Evolutionary conservation across 331 rosid genomes (phyloP).

Genomic region (Arachis monticola): DNA sequence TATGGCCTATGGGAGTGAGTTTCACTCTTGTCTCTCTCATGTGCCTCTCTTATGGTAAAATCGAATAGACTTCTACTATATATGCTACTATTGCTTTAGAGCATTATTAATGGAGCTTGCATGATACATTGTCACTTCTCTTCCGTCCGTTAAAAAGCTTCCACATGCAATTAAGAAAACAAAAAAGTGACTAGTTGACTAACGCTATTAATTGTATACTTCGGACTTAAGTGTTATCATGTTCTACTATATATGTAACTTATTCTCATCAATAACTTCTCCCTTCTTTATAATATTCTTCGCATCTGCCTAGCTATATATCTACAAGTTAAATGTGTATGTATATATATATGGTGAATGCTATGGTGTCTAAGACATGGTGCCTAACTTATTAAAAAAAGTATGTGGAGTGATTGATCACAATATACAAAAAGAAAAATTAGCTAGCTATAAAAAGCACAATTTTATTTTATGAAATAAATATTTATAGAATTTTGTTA

Average conservation of each 20-base stretch:
- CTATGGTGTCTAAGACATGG: no score
- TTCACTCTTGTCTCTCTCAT: slow-evolving; percentile 44
- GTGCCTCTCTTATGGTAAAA: slow-evolving; percentile 25
- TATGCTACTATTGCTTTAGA: slow-evolving; percentile 16
- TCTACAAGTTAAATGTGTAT: not conserved
- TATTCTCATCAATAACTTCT: not conserved
- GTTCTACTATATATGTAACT: not conserved
- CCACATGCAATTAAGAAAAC: not conserved
- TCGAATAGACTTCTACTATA: slow-evolving; percentile 37
- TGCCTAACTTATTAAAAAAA: no score
- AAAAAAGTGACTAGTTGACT: not conserved
- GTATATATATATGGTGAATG: no score
- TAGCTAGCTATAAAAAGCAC: not conserved
- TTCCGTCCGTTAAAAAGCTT: slow-evolving; percentile 17
- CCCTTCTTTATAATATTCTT: not conserved
- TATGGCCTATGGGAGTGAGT: slow-evolving; percentile 24
- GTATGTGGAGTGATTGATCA: not conserved
- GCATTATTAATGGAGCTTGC: slow-evolving; percentile 41
- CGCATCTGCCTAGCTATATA: not conserved
- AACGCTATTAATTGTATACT: not conserved
- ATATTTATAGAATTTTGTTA: no score
- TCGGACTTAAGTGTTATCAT: not conserved
- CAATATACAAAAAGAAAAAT: not conserved
- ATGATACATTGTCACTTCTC: slow-evolving; percentile 38
- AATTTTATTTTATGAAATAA: not conserved